Evolutionary conservation across 148 eudicot genomes (phyloP).

Genomic region (Bassia scoparia): DNA sequence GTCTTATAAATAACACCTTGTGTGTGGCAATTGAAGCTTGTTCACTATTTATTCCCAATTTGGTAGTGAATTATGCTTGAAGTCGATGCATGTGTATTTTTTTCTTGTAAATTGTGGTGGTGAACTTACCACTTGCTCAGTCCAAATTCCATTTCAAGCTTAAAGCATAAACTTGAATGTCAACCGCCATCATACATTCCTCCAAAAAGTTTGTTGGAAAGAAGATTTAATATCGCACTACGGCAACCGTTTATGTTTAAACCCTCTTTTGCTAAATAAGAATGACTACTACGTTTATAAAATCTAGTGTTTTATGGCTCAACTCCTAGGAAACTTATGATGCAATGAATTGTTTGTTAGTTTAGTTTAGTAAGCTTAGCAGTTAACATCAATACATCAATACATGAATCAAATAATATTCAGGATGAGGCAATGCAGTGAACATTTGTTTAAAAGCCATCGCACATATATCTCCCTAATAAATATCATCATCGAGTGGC

Average conservation of each 20-base stretch:
- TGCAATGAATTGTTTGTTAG: no score
- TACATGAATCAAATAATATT: no score
- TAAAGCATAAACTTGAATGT: constrained; percentile 7
- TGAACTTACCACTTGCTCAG: neutral
- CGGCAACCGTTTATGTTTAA: neutral
- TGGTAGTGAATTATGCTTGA: constrained; percentile 5
- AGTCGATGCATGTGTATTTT: constrained; percentile 6
- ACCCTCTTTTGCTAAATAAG: neutral
- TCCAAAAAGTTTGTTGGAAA: neutral
- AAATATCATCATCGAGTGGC: no score
- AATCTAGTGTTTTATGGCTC: no score
- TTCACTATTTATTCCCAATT: neutral
- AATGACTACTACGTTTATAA: neutral
- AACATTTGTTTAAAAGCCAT: no score
- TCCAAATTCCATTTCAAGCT: constrained; percentile 10
- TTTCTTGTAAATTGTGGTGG: neutral
- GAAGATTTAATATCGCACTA: neutral
- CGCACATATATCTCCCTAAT: no score
- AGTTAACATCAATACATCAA: no score
- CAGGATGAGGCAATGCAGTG: no score
- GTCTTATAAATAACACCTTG: neutral
- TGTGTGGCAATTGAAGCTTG: neutral
- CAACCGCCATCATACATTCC: neutral
- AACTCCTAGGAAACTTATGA: no score
- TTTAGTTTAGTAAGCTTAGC: no score